Base-by-base conservation (phyloP, 1,284 basidiomycete species). In the Rhodotorula sp. region DNA sequence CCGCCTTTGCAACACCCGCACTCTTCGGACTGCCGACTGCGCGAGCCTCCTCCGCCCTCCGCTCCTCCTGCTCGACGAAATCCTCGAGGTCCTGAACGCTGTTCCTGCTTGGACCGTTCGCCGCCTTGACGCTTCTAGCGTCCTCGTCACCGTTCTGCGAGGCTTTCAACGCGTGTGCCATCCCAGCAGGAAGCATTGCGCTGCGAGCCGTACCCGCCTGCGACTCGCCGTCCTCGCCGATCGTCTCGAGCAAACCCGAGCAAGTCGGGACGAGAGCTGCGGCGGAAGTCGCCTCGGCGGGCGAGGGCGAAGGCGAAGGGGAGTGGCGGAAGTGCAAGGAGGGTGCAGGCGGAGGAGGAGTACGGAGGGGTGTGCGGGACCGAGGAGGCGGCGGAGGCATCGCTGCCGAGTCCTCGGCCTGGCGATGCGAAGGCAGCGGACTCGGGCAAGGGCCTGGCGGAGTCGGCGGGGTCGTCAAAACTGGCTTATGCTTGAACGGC, bases 191-290 rank as follows among this genome's bases (percentile, higher is more conserved):
- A 26, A 69, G 46, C 64, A 55, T 55, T 1, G 44, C 55, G 60
- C 48, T 64, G 24, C 61, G 55, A 2, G 70, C 65, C 16, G 78
- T 79, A 5, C 78, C 77, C 10, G 76, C 76, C 52, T 77, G 76
- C 28, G 69, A 72, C 64, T 79, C 78, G 6, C 78, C 77, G 50
- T 76, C 74, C 57, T 79, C 78, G 34, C 78, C 78, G 18, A 79
- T 79, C 8, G 78, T 78, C 52, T 77, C 77, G 50, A 79, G 70
- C 22, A 65, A 31, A 13, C 24, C 50, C 10, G 62, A n/a, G n/a
- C 13, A 7, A 18, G 40, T 44, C 40, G 40, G 40, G 3, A 28
- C 24, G 40, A 4, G 16, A 26, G 9, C 40, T 22, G 28, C 24
- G 26, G 24, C 18, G 30, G 7, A 20, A 7, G 44, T 11, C n/a